phyloP scores from a whole-genome alignment of 495 filamentous ascomycete genomes.

The Annulohypoxylon nitens region DNA sequence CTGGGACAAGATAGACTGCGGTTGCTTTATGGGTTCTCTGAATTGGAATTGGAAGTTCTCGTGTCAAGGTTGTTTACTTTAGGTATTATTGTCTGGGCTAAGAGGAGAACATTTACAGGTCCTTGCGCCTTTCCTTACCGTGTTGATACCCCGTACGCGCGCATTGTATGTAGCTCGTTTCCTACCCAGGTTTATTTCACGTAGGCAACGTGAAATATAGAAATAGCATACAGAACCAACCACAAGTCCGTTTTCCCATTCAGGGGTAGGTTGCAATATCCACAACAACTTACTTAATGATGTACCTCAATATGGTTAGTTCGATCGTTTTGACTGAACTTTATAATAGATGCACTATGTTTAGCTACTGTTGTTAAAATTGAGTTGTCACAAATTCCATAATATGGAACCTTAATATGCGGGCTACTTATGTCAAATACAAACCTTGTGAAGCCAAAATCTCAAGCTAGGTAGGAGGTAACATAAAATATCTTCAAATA shows the following conservation, averaged over 20 bases:
- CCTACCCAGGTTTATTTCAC: not conserved
- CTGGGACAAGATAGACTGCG: constrained; percentile 9
- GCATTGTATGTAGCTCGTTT: constrained; percentile 5
- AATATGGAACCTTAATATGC: not conserved
- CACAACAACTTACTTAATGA: not conserved
- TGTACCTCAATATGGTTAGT: not conserved
- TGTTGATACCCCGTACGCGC: constrained; percentile 29
- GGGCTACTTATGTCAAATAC: not conserved
- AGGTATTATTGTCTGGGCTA: constrained; percentile 18
- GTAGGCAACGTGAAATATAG: constrained; percentile 2
- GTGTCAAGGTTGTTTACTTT: not conserved
- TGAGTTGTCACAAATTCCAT: not conserved
- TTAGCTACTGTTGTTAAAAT: not conserved
- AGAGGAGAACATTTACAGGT: constrained; percentile 5
- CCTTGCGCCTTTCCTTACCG: not conserved
- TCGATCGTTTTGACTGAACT: not conserved
- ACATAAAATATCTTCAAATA: not conserved
- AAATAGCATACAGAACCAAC: constrained; percentile 10
- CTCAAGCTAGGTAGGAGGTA: too few relatives aligned
- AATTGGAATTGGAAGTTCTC: not conserved
- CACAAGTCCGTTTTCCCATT: constrained; percentile 1
- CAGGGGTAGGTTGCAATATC: not conserved
- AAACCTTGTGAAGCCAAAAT: not conserved
- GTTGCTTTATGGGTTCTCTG: constrained; percentile 6
- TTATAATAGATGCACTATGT: not conserved